Evolutionary conservation across 495 filamentous ascomycete genomes (phyloP), one percentile per base, ranked within the genome.

Genomic region (Staphylotrichum tortipilum): DNA sequence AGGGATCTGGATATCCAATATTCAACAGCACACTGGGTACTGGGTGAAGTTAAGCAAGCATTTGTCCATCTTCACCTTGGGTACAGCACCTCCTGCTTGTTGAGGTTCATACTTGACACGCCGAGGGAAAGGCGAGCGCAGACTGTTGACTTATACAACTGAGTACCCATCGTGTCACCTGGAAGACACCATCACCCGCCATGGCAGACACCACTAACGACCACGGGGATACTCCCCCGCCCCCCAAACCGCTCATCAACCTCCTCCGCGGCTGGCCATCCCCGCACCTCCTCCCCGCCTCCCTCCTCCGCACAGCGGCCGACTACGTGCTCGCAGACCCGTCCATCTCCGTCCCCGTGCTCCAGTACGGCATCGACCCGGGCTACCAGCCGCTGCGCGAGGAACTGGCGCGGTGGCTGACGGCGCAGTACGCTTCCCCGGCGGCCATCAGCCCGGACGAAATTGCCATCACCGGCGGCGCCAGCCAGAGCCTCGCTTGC

Each of bases 401-500:
- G 48, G 70, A 78, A 22, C 64, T 95, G 21, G 82, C 85, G 28
- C 49, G 63, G 29, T 95, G 88, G 88, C 66, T 89, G n/a, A 71
- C 67, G 26, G 6, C 26, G 26, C 26, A 28, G 26, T 28, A 28
- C 26, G 26, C 9, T 12, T 11, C 11, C 31, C 11, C 10, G 9
- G 31, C 7, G 10, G n/a, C n/a, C 18, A 45, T 47, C 5, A 26
- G 17, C 5, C 17, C 72, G 1, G 72, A 78, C 4, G 74, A 87
- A 37, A 84, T 95, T 38, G 84, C 81, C 63, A 83, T 96, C 59
- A 87, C 89, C 0, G 83, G 86, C 28, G 90, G 78, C 0, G 90
- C 90, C 3, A 81, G 75, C 43, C 87, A 91, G 65, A 85, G 79
- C 57, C 66, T 95, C 7, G 85, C 82, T 2, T 81, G 76, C 53